Conservation (phyloP, 2,329 filamentous ascomycete species). For the Lachnellula hyalina region DNA sequence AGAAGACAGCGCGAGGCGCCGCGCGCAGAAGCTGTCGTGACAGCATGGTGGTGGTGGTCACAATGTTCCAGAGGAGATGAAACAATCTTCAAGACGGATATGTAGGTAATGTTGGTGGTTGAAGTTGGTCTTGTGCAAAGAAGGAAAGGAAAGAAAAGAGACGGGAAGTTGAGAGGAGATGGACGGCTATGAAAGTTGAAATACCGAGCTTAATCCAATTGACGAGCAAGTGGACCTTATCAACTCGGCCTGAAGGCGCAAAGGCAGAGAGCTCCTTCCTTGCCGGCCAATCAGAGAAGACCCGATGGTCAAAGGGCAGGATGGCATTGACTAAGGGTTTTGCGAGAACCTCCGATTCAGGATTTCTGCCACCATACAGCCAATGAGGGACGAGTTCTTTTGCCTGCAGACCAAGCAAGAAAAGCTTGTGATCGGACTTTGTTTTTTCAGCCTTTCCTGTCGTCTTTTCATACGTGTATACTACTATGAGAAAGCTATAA, state of each 20-base stretch:
- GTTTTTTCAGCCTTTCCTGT: neutral
- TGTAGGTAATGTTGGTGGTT: no score
- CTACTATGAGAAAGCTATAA: no score
- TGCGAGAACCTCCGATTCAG: neutral
- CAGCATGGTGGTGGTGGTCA: conserved; percentile 51
- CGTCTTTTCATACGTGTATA: no score
- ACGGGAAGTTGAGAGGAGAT: conserved; percentile 13
- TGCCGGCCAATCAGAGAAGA: neutral
- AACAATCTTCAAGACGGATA: no score
- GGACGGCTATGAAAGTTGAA: conserved; percentile 1
- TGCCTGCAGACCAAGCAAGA: conserved; percentile 5
- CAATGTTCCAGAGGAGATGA: no score
- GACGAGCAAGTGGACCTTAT: no score
- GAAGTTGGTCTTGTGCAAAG: conserved; percentile 8
- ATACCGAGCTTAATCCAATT: conserved; percentile 6
- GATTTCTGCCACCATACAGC: neutral
- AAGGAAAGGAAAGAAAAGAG: conserved; percentile 11
- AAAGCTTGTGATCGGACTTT: neutral
- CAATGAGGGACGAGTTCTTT: neutral
- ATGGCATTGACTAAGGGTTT: neutral
- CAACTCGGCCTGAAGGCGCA: neutral
- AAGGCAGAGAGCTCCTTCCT: neutral
- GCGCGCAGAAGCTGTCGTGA: conserved; percentile 64
- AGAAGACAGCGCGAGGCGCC: conserved; percentile 57
- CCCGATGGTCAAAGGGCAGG: neutral